Base-by-base conservation (phyloP, 179 eudicot species). In the Silene noctiflora region DNA sequence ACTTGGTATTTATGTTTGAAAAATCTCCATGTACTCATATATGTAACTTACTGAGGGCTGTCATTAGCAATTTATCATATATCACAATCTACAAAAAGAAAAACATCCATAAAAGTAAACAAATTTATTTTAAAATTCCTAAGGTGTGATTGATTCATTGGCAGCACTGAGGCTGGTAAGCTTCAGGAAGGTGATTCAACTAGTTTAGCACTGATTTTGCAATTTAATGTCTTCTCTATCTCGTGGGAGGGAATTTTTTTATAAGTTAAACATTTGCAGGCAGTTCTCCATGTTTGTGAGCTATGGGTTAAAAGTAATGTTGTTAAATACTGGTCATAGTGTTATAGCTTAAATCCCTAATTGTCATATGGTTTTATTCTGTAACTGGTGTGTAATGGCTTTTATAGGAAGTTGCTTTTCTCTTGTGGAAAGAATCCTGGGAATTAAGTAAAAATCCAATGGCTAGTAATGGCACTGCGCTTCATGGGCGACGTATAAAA, bases 401-500 rank as follows among this genome's bases (percentile, higher is more conserved):
- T 22, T 76, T 84, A 68, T 81, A 95, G 99, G 99, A 95, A 73
- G 98, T 93, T 67, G 91, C 98, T 60, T 93, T 83, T 76, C 88
- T 93, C 56, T 90, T 93, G 84, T 90, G 92, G 98, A 90, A 89
- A 84, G 99, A 95, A 75, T 95, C 99, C 14, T 95, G 98, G 99
- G 90, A 87, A 74, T 67, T 87, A 24, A 84, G 88, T 67, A 95
- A 93, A 81, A 93, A 88, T 81, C 97, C 99, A 71, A 90, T 91
- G 97, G 93, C 99, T 77, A 89, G 97, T 82, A 93, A 84, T 83
- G 99, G 98, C 73, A 78, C 90, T 77, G 86, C 98, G 29, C 93
- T 93, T 83, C 97, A 93, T 72, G 91, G 92, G 75, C 98, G 96
- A 60, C 98, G 99, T 66, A 84, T 95, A 77, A 95, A 95, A 83